A percentile compares a stretch with the other conserved stretches of the same genome.
Conservation (phyloP, 2,329 filamentous ascomycete genomes). For the Lecanoromycetidae sp. region DNA sequence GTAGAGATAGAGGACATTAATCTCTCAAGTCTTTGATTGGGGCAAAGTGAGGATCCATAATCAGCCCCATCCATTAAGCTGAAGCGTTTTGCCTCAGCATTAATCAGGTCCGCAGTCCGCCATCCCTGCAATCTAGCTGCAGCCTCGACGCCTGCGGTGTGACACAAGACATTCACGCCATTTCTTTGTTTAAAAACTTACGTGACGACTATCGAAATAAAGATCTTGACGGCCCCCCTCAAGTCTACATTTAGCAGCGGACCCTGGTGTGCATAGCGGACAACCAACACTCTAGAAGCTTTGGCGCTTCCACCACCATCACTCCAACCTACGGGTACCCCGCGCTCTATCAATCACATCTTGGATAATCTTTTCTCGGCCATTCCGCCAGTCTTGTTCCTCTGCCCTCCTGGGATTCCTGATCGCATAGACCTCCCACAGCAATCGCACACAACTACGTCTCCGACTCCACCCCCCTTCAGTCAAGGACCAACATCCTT, state of each 20-base stretch:
- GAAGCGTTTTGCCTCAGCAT: background rate
- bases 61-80: constrained; percentile 1
- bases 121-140: background rate
- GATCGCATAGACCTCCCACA: background rate
- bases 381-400: background rate
- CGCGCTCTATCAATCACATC: background rate
- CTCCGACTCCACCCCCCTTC: background rate
- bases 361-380: background rate
- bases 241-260: constrained; percentile 2
- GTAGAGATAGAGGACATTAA: too few species aligned
- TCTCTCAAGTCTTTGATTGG: background rate
- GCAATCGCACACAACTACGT: background rate
- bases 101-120: background rate
- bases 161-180: too few species aligned
- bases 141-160: background rate
- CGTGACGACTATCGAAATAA: constrained; percentile 4
- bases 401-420: background rate
- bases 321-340: constrained; percentile 4
- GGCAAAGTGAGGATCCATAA: constrained; percentile 5
- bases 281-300: background rate
- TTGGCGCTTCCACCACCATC: background rate
- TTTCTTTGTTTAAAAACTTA: background rate
- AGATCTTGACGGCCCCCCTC: background rate
- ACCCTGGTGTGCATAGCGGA: constrained; percentile 1
- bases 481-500: constrained; percentile 3